Evolutionary conservation across 257 asterid species (phyloP), one percentile per base, ranked within the genome.

Genomic region (Lycium barbarum): DNA sequence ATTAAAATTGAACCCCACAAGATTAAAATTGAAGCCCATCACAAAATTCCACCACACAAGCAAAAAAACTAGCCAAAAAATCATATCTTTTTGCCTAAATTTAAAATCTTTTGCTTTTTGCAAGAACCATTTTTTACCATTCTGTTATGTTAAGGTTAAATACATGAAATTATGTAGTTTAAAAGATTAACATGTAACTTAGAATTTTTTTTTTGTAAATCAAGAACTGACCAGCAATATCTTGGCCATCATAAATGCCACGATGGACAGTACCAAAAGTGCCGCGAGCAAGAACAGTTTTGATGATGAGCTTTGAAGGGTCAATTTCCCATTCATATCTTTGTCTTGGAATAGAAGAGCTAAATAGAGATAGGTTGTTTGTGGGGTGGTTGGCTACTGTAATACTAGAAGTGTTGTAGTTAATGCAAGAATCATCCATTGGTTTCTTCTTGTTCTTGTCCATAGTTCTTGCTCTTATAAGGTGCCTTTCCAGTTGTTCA

Each of bases 291-390:
- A 95, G 90, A 17, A 92, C 94, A 15, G 84, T 61, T 84, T 93
- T 93, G 67, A 95, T 90, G 84, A 92, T 80, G 73, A 93, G 82
- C 88, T 95, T 93, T 3, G 95, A 84, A 5, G 98, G 94, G 84
- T 95, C 98, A 83, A 95, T 95, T 89, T 95, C 98, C 98, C 98
- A 95, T 20, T 95, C 98, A 5, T 88, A 90, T 90, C 98, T 88
- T 88, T 87, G 92, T 84, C 93, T 85, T 81, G 91, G 71, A 72
- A 62, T 68, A 83, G 90, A 72, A 0, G 83, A 45, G 71, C 83
- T 58, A 58, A 82, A 81, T 74, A 83, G 22, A 18, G 85, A 17
- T 33, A 83, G 38, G 55, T 87, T 10, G 68, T 82, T 22, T 7
- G 86, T 81, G 76, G 72, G 67, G 35, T 73, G 72, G 66, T 54